Conservation (phyloP, 805 yeast genomes). For the Yamadazyma endophytica region DNA sequence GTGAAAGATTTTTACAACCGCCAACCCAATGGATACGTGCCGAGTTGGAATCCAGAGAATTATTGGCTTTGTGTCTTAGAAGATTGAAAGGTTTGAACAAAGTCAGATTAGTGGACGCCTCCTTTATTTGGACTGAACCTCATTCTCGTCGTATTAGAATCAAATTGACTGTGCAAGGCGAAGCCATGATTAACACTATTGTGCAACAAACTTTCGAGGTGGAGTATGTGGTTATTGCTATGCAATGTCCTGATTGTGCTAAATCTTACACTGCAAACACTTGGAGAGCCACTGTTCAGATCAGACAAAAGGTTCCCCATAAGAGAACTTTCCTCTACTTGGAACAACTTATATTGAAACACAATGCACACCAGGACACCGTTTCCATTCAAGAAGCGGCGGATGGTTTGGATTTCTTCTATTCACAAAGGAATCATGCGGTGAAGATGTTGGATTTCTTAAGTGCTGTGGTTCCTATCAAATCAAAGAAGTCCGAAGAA, state of each 20-base stretch:
- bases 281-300: constrained; percentile 97
- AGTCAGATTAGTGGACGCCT: constrained; percentile 86
- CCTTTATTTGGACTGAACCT: constrained; percentile 98
- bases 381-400: constrained; percentile 87
- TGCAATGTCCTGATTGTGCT: constrained; percentile 99
- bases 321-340: constrained; percentile 93
- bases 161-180: constrained; percentile 93
- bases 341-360: constrained; percentile 91
- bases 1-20: constrained; percentile 94
- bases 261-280: constrained; percentile 94
- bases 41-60: constrained; percentile 86
- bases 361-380: constrained; percentile 91
- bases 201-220: constrained; percentile 94
- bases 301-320: constrained; percentile 95
- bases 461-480: constrained; percentile 78
- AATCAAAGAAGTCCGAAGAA: constrained; percentile 82
- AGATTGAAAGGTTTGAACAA: constrained; percentile 83
- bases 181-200: constrained; percentile 86
- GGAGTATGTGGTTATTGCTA: constrained; percentile 87
- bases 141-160: constrained; percentile 93
- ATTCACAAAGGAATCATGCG: constrained; percentile 85
- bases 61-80: constrained; percentile 84
- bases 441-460: constrained; percentile 90
- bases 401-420: constrained; percentile 94
- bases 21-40: constrained; percentile 93